Evolutionary conservation across 2,329 filamentous ascomycete species (phyloP).

Genomic region (Fusarium duplospermum): DNA sequence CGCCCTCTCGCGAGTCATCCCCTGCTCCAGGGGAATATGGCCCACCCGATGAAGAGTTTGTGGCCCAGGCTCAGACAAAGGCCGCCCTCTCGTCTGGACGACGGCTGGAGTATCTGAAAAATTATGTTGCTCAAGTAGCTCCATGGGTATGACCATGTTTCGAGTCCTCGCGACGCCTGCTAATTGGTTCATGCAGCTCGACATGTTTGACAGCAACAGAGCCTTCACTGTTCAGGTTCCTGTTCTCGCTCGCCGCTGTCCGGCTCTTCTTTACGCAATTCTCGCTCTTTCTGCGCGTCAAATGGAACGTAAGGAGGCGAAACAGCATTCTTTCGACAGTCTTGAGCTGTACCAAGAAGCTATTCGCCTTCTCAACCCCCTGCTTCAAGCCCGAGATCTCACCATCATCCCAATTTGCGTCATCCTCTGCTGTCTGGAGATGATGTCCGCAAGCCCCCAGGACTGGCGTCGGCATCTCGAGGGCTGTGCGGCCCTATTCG

Average conservation of each 20-base stretch:
- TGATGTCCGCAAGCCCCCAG: constrained; percentile 55
- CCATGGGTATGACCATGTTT: constrained; percentile 55
- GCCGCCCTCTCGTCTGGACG: constrained; percentile 47
- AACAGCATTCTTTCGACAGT: constrained; percentile 60
- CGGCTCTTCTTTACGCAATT: constrained; percentile 62
- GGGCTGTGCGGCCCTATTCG: constrained; percentile 67
- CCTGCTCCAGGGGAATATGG: constrained; percentile 42
- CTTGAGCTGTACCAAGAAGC: constrained; percentile 67
- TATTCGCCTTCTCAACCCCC: constrained; percentile 56
- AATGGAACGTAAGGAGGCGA: constrained; percentile 61
- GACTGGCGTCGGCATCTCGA: constrained; percentile 69
- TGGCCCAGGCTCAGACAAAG: constrained; percentile 38
- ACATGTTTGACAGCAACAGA: constrained; percentile 67
- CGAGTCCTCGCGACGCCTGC: neutral
- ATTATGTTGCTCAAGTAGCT: constrained; percentile 65
- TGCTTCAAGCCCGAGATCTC: constrained; percentile 48
- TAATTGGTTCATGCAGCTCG: constrained; percentile 53
- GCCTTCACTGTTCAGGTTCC: constrained; percentile 66
- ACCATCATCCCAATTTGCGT: constrained; percentile 53
- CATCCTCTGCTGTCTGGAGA: constrained; percentile 55
- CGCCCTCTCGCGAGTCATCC: constrained; percentile 54
- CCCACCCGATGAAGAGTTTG: constrained; percentile 32
- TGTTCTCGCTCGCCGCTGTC: constrained; percentile 58
- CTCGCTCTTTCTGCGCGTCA: constrained; percentile 67
- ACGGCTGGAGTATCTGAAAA: constrained; percentile 56